Conservation (phyloP, 2,329 filamentous ascomycete genomes). For the Didymella pomorum region DNA sequence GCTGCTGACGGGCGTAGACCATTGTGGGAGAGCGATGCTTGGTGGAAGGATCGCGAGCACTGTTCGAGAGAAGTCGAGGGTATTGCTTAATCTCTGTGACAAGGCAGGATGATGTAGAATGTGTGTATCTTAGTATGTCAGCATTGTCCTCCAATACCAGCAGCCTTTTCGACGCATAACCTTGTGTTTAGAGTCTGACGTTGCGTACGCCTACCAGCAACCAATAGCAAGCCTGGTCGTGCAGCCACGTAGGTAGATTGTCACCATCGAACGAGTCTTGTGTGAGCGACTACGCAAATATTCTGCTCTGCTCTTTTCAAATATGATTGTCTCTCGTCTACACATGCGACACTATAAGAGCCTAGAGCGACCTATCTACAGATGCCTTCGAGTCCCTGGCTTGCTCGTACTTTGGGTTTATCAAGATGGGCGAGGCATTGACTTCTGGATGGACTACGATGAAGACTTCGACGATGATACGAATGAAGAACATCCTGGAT, state of each 20-base stretch:
- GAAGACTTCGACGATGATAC: background rate
- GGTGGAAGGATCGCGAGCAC: background rate
- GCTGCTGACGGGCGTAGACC: background rate
- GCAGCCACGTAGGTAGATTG: background rate
- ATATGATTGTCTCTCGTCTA: background rate
- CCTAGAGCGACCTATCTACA: background rate
- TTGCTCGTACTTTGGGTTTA: background rate
- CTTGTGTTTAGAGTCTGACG: background rate
- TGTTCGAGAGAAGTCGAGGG: background rate
- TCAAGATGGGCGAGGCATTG: background rate
- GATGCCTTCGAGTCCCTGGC: background rate
- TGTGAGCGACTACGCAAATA: background rate
- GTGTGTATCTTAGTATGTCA: background rate
- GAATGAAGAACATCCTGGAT: background rate
- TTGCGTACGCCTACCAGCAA: background rate
- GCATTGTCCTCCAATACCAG: background rate
- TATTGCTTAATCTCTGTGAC: background rate
- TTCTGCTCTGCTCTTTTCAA: background rate
- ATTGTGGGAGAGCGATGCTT: background rate
- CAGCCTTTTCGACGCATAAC: background rate
- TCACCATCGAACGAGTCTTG: background rate
- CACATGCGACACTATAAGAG: background rate
- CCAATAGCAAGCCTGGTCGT: background rate
- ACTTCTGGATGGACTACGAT: background rate
- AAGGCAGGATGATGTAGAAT: background rate